Evolutionary conservation across 805 yeast genomes (phyloP).

Genomic region (Torulaspora delbrueckii): DNA sequence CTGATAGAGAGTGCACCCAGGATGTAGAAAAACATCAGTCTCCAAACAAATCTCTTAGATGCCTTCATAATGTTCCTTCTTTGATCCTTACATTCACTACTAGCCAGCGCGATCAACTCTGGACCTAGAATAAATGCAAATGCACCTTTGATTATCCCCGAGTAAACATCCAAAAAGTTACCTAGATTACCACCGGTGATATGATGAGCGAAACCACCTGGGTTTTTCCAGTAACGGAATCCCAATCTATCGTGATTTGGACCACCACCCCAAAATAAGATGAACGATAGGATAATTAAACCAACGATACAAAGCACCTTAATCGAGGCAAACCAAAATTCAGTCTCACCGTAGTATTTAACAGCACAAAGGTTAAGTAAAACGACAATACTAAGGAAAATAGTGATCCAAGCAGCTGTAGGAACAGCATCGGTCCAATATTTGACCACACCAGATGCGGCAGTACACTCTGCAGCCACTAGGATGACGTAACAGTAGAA

Average conservation of each 20-base stretch:
- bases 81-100: constrained; percentile 57
- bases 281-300: constrained; percentile 41
- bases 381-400: constrained; percentile 46
- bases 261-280: constrained; percentile 50
- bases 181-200: constrained; percentile 52
- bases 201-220: constrained; percentile 54
- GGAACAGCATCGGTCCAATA: constrained; percentile 55
- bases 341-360: constrained; percentile 41
- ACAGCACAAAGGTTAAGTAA: constrained; percentile 50
- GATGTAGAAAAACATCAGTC: constrained; percentile 57
- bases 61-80: constrained; percentile 60
- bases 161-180: constrained; percentile 58
- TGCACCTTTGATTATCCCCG: constrained; percentile 58
- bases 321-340: constrained; percentile 40
- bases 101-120: constrained; percentile 54
- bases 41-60: constrained; percentile 53
- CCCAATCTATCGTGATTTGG: constrained; percentile 50
- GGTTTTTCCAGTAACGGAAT: constrained; percentile 60
- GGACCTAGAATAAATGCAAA: constrained; percentile 62
- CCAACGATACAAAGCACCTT: constrained; percentile 45
- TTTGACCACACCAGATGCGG: constrained; percentile 57
- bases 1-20: constrained; percentile 54
- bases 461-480: constrained; percentile 58
- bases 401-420: constrained; percentile 56
- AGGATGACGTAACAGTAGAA: constrained; percentile 45